Conservation (phyloP, 2,329 filamentous ascomycete genomes). For the Hymenoscyphus repandus region DNA sequence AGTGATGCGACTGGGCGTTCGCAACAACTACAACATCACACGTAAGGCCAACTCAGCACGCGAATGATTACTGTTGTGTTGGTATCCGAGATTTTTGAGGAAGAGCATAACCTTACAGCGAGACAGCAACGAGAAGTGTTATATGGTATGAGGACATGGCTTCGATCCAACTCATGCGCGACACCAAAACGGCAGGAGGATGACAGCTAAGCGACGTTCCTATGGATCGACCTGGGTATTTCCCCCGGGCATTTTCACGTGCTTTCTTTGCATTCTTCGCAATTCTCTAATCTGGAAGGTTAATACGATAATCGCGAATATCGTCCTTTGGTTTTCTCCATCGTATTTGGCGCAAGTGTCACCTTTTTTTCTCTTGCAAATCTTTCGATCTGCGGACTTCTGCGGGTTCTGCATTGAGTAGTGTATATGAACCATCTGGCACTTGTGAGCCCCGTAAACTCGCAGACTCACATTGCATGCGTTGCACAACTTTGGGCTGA, state of each 20-base stretch:
- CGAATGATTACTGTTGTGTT: not conserved
- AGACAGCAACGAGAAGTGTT: constrained; percentile 1
- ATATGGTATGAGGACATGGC: not conserved
- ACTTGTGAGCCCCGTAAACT: not conserved
- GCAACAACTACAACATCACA: not conserved
- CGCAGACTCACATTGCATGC: not conserved
- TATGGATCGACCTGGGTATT: not conserved
- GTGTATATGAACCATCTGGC: not conserved
- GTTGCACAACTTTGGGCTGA: too few species aligned
- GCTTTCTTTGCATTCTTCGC: not conserved
- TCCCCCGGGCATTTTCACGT: not conserved
- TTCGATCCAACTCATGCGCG: constrained; percentile 1
- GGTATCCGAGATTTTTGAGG: not conserved
- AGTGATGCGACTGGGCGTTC: not conserved
- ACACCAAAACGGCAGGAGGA: constrained; percentile 2
- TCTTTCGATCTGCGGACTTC: not conserved
- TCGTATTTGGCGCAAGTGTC: not conserved
- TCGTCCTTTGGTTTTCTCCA: not conserved
- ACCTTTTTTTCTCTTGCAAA: not conserved
- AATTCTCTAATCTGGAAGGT: not conserved
- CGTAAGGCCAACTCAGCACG: too few species aligned
- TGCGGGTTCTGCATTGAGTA: not conserved
- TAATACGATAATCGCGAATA: not conserved
- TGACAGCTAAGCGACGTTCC: not conserved
- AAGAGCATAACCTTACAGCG: not conserved